Percentiles rank a stretch among this genome's conserved stretches.
phyloP scores from a whole-genome alignment of 108 stramenopile genomes.

The Pseudonitzschia pungens region DNA sequence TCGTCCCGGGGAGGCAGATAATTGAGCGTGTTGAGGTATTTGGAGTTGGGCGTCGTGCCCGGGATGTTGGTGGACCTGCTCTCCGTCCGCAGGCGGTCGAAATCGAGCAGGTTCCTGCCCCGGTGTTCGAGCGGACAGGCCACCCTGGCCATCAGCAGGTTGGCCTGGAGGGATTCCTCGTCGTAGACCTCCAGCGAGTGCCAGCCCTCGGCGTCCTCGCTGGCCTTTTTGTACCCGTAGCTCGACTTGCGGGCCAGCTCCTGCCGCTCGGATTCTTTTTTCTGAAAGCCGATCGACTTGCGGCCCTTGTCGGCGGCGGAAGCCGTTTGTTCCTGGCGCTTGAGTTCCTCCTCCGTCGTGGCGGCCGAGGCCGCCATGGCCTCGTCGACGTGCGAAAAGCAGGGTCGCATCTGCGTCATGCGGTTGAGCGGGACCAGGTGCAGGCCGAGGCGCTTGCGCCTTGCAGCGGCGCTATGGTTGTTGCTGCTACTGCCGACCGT shows the following conservation, averaged over 20 bases:
- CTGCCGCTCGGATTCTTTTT: constrained; percentile 84
- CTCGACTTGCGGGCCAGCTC: constrained; percentile 65
- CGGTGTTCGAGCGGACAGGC: background rate
- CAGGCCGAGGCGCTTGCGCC: constrained; percentile 24
- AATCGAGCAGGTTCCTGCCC: background rate
- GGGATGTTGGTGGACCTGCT: background rate
- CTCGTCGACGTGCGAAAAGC: constrained; percentile 64
- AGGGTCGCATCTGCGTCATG: constrained; percentile 74
- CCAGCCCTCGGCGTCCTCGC: constrained; percentile 88
- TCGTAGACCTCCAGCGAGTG: constrained; percentile 61
- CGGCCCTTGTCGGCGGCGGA: constrained; percentile 2
- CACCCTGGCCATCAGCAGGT: constrained; percentile 34
- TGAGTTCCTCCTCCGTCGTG: constrained; percentile 44
- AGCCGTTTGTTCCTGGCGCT: constrained; percentile 17
- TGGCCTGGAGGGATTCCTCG: constrained; percentile 19
- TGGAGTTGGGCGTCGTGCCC: constrained; percentile 1
- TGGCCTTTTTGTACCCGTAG: constrained; percentile 79
- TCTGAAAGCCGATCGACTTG: constrained; percentile 73
- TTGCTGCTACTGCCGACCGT: too few species aligned
- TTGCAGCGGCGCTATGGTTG: background rate
- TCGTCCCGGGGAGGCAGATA: constrained; percentile 11
- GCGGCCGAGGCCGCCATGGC: constrained; percentile 43
- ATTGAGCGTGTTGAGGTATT: constrained; percentile 12
- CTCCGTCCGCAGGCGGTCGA: background rate
- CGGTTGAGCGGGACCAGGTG: constrained; percentile 63